Evolutionary conservation across 73 alveolate species (phyloP).

Genomic region (Paramecium biaurelia): DNA sequence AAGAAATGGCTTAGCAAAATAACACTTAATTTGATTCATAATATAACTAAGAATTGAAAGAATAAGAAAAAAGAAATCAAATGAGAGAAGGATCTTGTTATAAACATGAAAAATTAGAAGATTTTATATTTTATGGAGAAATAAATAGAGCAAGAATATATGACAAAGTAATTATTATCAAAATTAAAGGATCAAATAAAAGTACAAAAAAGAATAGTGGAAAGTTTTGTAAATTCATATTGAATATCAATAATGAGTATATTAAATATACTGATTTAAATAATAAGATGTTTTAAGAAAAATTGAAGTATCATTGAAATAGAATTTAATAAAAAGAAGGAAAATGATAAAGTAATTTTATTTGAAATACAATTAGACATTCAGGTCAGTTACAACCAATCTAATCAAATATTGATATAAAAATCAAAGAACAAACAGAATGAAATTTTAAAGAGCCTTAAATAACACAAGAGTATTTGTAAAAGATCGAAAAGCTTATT

Average conservation of each 20-base stretch:
- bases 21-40: neutral
- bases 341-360: neutral
- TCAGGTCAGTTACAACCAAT: neutral
- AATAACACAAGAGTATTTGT: constrained; percentile 5
- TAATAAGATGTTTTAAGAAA: constrained; percentile 18
- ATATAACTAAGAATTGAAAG: neutral
- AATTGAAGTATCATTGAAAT: neutral
- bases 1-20: neutral
- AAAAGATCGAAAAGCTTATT: neutral
- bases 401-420: neutral
- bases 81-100: neutral
- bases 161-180: neutral
- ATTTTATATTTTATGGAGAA: constrained; percentile 16
- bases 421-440: neutral
- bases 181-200: neutral
- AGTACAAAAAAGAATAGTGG: neutral
- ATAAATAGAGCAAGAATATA: neutral
- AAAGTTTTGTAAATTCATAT: neutral
- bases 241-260: neutral
- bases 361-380: neutral
- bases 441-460: neutral
- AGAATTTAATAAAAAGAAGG: neutral
- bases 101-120: neutral
- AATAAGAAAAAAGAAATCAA: neutral
- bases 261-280: neutral